Base-by-base conservation (phyloP, 331 rosid genomes). In the Pyrus hybrid region DNA sequence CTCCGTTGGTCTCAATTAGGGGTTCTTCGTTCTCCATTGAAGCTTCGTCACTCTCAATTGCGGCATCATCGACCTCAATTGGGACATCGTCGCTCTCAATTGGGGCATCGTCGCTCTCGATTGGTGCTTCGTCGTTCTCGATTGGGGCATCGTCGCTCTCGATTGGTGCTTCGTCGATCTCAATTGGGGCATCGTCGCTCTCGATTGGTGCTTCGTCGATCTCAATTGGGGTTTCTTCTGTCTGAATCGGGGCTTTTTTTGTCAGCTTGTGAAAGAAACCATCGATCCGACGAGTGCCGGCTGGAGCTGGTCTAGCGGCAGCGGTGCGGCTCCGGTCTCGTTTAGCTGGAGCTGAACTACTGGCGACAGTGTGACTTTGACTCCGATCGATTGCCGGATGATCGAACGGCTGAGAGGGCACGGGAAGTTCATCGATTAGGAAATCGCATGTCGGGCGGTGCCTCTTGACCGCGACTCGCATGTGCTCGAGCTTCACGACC, bases 381-480 rank as follows among this genome's bases (percentile, higher is more conserved):
- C 65, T 83, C 66, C 78, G 83, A 41, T 80, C 83, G 9, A 67
- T 37, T 16, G 83, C 69, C 21, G 67, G 79, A 22, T 51, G 70
- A 70, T 79, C 81, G 11, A 54, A 63, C 14, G 86, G 84, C 83
- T 73, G 81, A 56, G 90, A 7, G 2, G 90, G 86, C 63, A 63
- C 49, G 7, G 91, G 93, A 67, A 92, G 93, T 45, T 89, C 90
- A 45, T 92, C 97, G 11, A 90, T 88, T 56, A 95, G 98, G 80
- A 92, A 95, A 81, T 95, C 97, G 43, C 88, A 74, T 33, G 89
- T 91, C 2, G 92, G 90, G 0, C 80, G 86, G 76, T 95, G 96
- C 73, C 91, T 90, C 88, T 90, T 91, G 32, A 86, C 93, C 23
- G 96, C 91, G 72, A 73, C 60, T 67, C 91, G 70, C 0, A 90